Evolutionary conservation across 495 filamentous ascomycete species (phyloP).

Genomic region (Staphylotrichum tortipilum): DNA sequence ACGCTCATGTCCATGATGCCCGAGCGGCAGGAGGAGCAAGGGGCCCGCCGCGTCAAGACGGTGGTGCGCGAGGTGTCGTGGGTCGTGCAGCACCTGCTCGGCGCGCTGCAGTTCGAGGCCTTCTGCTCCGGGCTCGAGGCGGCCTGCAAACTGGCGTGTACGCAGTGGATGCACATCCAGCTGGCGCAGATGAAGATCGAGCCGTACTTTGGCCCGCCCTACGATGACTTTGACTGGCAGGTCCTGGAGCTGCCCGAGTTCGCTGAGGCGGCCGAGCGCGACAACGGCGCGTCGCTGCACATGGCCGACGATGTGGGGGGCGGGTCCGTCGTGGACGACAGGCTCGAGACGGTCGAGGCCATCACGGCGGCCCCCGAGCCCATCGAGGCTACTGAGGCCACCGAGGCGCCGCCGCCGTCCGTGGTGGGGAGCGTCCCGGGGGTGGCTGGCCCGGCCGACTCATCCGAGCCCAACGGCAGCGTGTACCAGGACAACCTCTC

Average conservation of each 20-base stretch:
- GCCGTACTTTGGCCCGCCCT: slow-evolving; percentile 32
- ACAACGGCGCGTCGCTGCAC: slow-evolving; percentile 1
- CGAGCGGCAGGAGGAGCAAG: slow-evolving; percentile 23
- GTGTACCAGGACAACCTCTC: neutral
- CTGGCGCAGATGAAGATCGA: slow-evolving; percentile 29
- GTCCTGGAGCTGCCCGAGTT: slow-evolving; percentile 30
- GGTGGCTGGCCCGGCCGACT: slow-evolving; percentile 1
- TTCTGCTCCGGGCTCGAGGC: slow-evolving; percentile 26
- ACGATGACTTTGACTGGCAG: slow-evolving; percentile 35
- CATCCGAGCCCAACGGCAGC: neutral
- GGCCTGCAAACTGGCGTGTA: slow-evolving; percentile 25
- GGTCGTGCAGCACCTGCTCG: slow-evolving; percentile 29
- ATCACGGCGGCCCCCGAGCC: too few relatives aligned
- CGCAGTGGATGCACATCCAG: slow-evolving; percentile 32
- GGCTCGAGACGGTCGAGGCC: slow-evolving; percentile 20
- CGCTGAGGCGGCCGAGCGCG: slow-evolving; percentile 11
- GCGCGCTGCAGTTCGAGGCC: slow-evolving; percentile 26
- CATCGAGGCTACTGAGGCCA: neutral
- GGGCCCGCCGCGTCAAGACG: slow-evolving; percentile 25
- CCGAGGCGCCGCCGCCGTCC: neutral
- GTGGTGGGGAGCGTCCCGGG: neutral
- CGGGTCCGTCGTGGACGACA: slow-evolving; percentile 7
- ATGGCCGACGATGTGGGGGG: slow-evolving; percentile 4
- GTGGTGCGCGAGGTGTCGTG: slow-evolving; percentile 31
- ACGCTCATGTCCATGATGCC: slow-evolving; percentile 25